Percentiles rank a stretch among this genome's conserved stretches.
Evolutionary conservation across 2,329 filamentous ascomycete species (phyloP).

Genomic region (Fusarium redolens): DNA sequence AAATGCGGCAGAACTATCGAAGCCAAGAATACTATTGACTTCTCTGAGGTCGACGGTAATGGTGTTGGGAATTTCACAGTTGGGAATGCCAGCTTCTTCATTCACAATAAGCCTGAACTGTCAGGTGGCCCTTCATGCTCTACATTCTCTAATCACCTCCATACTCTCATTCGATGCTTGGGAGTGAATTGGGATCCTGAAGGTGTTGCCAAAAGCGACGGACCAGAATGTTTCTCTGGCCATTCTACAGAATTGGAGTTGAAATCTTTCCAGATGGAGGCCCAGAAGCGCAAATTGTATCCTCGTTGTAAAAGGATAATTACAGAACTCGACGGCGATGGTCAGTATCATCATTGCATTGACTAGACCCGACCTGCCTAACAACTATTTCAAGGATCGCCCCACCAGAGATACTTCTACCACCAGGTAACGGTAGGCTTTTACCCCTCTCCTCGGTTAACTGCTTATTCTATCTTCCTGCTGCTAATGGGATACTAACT

Average conservation of each 20-base stretch:
- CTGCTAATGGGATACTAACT: no score
- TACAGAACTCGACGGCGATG: not conserved
- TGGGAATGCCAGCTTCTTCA: not conserved
- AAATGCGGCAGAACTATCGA: not conserved
- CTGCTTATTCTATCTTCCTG: no score
- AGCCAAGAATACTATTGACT: not conserved
- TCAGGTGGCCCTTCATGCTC: not conserved
- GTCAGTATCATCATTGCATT: not conserved
- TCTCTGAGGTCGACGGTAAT: not conserved
- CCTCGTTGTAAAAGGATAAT: no score
- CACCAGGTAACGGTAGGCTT: not conserved
- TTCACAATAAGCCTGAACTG: not conserved
- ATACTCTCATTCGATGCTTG: not conserved
- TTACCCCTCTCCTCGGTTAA: no score
- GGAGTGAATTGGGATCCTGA: not conserved
- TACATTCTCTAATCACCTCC: no score
- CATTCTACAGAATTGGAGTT: no score
- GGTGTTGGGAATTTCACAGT: not conserved
- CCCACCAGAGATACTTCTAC: not conserved
- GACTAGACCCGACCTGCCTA: not conserved
- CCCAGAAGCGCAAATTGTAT: no score
- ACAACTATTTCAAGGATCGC: not conserved
- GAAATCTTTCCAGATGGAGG: no score
- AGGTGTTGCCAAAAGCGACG: not conserved
- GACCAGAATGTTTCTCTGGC: no score